phyloP scores from a whole-genome alignment of 2,329 filamentous ascomycete genomes.

The Fusarium protoensiforme region DNA sequence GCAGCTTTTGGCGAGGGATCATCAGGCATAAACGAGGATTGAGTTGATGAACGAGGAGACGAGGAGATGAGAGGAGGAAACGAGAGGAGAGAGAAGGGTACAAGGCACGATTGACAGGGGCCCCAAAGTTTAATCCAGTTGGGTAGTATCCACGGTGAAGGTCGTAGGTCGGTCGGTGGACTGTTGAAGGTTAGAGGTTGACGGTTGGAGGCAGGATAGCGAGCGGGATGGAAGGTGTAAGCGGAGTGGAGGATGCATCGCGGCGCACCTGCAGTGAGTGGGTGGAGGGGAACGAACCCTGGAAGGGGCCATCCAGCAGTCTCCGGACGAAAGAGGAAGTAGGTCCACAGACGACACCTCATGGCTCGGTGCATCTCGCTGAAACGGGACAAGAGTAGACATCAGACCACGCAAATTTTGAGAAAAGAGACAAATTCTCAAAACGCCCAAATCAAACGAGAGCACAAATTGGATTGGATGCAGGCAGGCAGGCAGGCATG shows the following conservation, averaged over 20 bases:
- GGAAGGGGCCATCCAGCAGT: constrained; percentile 25
- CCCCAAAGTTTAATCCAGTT: constrained; percentile 11
- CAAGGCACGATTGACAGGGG: constrained; percentile 29
- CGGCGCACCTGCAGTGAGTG: not conserved
- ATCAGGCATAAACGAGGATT: not conserved
- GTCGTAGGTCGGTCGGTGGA: not conserved
- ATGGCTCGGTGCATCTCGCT: constrained; percentile 41
- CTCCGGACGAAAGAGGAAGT: constrained; percentile 42
- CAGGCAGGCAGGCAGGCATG: constrained; percentile 1
- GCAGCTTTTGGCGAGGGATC: constrained; percentile 6
- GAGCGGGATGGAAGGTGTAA: constrained; percentile 11
- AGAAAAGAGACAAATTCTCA: constrained; percentile 10
- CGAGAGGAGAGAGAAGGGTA: constrained; percentile 14
- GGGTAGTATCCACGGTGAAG: constrained; percentile 8
- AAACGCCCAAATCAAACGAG: constrained; percentile 24
- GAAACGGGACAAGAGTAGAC: constrained; percentile 29
- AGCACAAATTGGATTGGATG: constrained; percentile 6
- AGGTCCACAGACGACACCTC: constrained; percentile 36
- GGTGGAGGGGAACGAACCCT: constrained; percentile 15
- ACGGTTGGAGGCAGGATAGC: not conserved
- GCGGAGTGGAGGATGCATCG: constrained; percentile 5
- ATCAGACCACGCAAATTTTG: constrained; percentile 38
- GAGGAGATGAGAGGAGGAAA: not conserved
- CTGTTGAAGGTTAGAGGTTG: not conserved
- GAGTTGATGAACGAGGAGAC: not conserved